These are phyloP conservation scores for Trichoderma semiorbis DNA, from an alignment of 2,329 filamentous ascomycete species.

Conservation along the genomic window DNA sequence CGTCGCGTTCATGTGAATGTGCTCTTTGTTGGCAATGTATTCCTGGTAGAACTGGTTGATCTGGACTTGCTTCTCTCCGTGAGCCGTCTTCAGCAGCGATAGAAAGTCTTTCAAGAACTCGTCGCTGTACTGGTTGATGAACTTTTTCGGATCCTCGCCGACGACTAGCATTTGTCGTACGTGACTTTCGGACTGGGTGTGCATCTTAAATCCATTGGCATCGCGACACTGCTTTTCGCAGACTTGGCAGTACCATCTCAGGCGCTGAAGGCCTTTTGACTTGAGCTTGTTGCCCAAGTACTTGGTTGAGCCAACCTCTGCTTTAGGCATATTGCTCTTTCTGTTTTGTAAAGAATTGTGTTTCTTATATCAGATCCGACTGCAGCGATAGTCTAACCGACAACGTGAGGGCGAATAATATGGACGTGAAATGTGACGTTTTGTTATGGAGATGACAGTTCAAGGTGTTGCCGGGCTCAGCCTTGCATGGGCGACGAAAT, in stretches of 20 bases:
- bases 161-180: conserved; percentile 85
- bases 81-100: conserved; percentile 71
- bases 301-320: conserved; percentile 90
- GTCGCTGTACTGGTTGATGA: conserved; percentile 75
- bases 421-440: not conserved
- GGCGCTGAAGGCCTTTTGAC: conserved; percentile 68
- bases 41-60: conserved; percentile 95
- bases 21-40: conserved; percentile 82
- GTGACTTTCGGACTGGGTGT: conserved; percentile 79
- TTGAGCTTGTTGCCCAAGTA: conserved; percentile 89
- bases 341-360: conserved; percentile 17
- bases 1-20: conserved; percentile 92
- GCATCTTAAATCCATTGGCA: conserved; percentile 89
- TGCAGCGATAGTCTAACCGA: not conserved
- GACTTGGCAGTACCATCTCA: conserved; percentile 88
- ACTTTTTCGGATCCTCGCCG: conserved; percentile 80
- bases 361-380: not conserved
- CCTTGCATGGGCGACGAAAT: conserved; percentile 17
- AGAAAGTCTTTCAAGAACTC: conserved; percentile 82
- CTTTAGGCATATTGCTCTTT: conserved; percentile 73
- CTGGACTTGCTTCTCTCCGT: conserved; percentile 86
- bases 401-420: not conserved
- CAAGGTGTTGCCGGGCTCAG: conserved; percentile 6
- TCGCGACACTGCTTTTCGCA: conserved; percentile 68
- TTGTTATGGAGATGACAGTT: not conserved